Base-by-base conservation (phyloP, 2,329 filamentous ascomycete genomes). In the Karstenula rhodostoma region DNA sequence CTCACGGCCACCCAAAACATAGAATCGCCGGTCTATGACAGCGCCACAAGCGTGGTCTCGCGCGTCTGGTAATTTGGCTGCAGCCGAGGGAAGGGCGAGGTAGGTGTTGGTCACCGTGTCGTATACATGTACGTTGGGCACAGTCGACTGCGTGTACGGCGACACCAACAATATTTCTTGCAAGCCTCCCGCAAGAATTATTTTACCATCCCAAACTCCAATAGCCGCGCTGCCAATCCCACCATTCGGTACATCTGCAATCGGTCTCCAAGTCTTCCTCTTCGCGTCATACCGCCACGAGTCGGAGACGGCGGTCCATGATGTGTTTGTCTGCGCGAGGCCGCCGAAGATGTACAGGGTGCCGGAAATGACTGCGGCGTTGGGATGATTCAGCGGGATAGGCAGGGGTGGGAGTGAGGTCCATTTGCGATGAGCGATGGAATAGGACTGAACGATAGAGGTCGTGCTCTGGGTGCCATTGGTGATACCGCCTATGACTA, bases 31-130 rank as follows among this genome's bases (percentile, higher is more conserved):
- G 1, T 57, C 63, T 10, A 73, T 62, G 12, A 73, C 65, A 6
- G 68, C 70, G 8, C 50, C 68, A n/a, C 63, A 69, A 1, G 65
- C 69, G 59, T 74, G 72, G 43, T 75, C 65, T 33, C 72, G 19
- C 1, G 37, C 56, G 44, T 65, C 69, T 1, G 72, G 72, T 3
- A 73, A 44, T 25, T 57, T 50, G 15, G 49, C 62, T 6, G 70
- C 67, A 3, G 51, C 43, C 1, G 53, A 35, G 5, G 61, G 44
- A 13, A 67, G 37, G 8, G 47, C 19, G 0, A 62, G 27, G 69
- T 70, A 73, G 6, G 51, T 61, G 1, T 32, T 22, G 3, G 33
- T 53, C 4, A 22, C 22, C 0, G 63, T 66, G 43, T 73, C 63
- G 52, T 60, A 74, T 5, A 67, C 55, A 1, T 66, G 62, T 1